These are phyloP conservation scores for Glycine soja DNA, from an alignment of 306 rosid genomes.

Conservation along the genomic window DNA sequence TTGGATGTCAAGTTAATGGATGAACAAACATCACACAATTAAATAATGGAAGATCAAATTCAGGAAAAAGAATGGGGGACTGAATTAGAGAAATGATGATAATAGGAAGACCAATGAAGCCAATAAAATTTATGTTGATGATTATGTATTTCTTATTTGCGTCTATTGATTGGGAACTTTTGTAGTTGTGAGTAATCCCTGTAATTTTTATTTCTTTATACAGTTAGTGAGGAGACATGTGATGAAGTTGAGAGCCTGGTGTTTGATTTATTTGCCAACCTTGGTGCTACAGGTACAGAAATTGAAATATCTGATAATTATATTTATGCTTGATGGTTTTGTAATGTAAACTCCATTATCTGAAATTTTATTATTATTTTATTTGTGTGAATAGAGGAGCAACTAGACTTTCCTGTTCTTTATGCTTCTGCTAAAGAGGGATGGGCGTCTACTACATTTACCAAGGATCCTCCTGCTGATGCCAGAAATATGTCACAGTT, in stretches of 20 bases:
- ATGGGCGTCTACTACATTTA: constrained; percentile 86
- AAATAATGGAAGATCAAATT: not conserved
- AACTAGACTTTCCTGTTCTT: constrained; percentile 96
- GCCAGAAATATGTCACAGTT: constrained; percentile 83
- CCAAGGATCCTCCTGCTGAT: constrained; percentile 90
- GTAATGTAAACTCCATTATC: constrained; percentile 19
- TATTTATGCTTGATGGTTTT: constrained; percentile 32
- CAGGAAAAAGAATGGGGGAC: no score
- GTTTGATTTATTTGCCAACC: constrained; percentile 95
- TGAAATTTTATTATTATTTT: constrained; percentile 33
- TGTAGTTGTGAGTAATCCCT: constrained; percentile 31
- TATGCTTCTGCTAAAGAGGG: constrained; percentile 99
- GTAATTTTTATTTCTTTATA: constrained; percentile 35
- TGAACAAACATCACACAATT: not conserved
- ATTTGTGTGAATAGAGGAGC: constrained; percentile 76
- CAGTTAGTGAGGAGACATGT: constrained; percentile 93
- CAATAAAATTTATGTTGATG: constrained; percentile 3
- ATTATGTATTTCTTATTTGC: not conserved
- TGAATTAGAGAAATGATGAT: not conserved
- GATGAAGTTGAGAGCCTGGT: constrained; percentile 93
- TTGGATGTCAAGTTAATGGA: not conserved
- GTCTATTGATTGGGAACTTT: not conserved
- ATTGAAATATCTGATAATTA: constrained; percentile 25
- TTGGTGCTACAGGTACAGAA: constrained; percentile 88
- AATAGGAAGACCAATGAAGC: not conserved